phyloP scores from a whole-genome alignment of 305 asterid species.

The Solanum hybrid region DNA sequence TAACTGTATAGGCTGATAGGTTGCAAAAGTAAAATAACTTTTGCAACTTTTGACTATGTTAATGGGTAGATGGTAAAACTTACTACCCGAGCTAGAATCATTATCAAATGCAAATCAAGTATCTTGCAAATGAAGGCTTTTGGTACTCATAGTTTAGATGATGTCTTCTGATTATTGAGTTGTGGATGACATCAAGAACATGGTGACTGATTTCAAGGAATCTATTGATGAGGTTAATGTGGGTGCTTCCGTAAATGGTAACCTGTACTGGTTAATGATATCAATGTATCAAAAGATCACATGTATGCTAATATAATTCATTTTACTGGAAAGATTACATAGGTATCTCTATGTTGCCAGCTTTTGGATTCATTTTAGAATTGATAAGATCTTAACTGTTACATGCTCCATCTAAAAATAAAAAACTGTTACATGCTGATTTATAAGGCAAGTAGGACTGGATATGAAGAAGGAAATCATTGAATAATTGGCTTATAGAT shows the following conservation, averaged over 20 bases:
- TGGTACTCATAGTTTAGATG: background rate
- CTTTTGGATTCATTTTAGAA: background rate
- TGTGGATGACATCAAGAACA: background rate
- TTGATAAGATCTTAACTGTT: background rate
- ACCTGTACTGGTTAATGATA: background rate
- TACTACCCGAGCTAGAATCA: background rate
- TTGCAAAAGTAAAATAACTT: background rate
- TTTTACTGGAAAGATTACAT: background rate
- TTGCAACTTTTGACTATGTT: background rate
- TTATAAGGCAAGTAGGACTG: background rate
- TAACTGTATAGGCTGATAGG: background rate
- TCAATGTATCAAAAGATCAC: background rate
- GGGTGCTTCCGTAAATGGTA: background rate
- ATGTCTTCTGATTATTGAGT: background rate
- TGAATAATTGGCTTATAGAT: background rate
- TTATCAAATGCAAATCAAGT: background rate
- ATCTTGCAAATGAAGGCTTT: background rate
- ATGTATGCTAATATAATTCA: background rate
- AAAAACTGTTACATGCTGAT: background rate
- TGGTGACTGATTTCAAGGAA: background rate
- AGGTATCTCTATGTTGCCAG: background rate
- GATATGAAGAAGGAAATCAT: background rate
- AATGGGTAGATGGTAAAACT: background rate
- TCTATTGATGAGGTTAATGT: background rate
- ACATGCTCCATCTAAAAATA: background rate